Evolutionary conservation across 768 basidiomycete species (phyloP).

Genomic region (Mycena epipterygia): DNA sequence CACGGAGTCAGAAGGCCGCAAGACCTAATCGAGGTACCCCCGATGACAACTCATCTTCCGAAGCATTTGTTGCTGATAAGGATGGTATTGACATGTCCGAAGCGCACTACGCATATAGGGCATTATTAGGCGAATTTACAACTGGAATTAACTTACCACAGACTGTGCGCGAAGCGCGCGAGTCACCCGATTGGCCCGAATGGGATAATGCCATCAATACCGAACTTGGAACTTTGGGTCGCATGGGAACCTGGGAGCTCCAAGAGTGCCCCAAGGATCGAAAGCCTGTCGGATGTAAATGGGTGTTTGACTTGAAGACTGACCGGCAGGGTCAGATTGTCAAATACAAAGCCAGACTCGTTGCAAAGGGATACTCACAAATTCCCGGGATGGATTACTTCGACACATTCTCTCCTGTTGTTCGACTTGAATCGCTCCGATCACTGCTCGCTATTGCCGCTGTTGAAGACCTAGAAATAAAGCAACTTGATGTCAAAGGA

Average conservation of each 20-base stretch:
- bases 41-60: too few relatives aligned
- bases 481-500: constrained; percentile 14
- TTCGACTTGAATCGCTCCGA: not conserved
- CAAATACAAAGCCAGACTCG: constrained; percentile 10
- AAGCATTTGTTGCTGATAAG: not conserved
- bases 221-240: not conserved
- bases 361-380: constrained; percentile 11
- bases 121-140: not conserved
- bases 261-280: not conserved
- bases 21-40: not conserved
- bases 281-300: not conserved
- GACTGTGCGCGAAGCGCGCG: constrained; percentile 1
- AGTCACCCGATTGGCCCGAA: not conserved
- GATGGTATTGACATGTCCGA: too few relatives aligned
- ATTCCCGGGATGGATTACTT: constrained; percentile 12
- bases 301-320: constrained; percentile 1
- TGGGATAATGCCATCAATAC: not conserved
- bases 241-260: constrained; percentile 1
- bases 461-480: constrained; percentile 4
- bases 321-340: not conserved
- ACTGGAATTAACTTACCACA: constrained; percentile 3
- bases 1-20: not conserved
- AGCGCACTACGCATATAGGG: constrained; percentile 3
- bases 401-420: constrained; percentile 1
- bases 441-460: constrained; percentile 6